A percentile compares a stretch with the other conserved stretches of the same genome.
Evolutionary conservation across 2,329 filamentous ascomycete species (phyloP).

Genomic region (Pseudocercospora cruenta): DNA sequence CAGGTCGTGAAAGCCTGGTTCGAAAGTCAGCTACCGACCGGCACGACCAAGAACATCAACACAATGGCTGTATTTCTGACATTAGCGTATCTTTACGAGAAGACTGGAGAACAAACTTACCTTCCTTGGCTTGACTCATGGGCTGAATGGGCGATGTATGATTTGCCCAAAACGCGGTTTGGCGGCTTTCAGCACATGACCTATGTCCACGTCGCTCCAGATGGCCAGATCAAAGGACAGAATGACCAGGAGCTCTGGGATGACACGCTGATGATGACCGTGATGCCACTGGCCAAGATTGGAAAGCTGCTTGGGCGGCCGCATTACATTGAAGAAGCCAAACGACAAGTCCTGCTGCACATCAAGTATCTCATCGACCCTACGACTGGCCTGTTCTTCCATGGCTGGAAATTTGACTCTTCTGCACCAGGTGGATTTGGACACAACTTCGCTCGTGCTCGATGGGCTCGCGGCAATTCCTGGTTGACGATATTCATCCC

Average conservation of each 20-base stretch:
- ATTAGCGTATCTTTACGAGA: conserved; percentile 76
- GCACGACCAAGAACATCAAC: conserved; percentile 84
- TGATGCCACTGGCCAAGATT: conserved; percentile 78
- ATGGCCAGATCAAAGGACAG: neutral
- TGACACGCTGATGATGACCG: conserved; percentile 87
- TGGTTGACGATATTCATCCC: conserved; percentile 86
- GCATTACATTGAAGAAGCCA: conserved; percentile 76
- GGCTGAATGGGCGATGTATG: conserved; percentile 82
- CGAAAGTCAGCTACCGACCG: conserved; percentile 66
- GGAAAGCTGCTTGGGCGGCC: conserved; percentile 70
- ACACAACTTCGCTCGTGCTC: conserved; percentile 60
- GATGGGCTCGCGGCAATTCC: conserved; percentile 65
- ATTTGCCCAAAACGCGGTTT: conserved; percentile 70
- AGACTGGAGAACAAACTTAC: conserved; percentile 69
- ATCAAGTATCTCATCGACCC: conserved; percentile 78
- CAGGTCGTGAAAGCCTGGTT: conserved; percentile 76
- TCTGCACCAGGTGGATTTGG: conserved; percentile 54
- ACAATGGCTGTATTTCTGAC: conserved; percentile 80
- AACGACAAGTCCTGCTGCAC: conserved; percentile 75
- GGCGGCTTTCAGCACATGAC: conserved; percentile 78
- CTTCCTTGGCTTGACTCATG: conserved; percentile 77
- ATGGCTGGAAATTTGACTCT: conserved; percentile 78
- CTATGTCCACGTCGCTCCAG: conserved; percentile 59
- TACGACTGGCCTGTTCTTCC: conserved; percentile 74
- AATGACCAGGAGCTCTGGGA: conserved; percentile 82